Conservation (phyloP, 1,284 basidiomycete species). For the Cutaneotrichosporon sp. region DNA sequence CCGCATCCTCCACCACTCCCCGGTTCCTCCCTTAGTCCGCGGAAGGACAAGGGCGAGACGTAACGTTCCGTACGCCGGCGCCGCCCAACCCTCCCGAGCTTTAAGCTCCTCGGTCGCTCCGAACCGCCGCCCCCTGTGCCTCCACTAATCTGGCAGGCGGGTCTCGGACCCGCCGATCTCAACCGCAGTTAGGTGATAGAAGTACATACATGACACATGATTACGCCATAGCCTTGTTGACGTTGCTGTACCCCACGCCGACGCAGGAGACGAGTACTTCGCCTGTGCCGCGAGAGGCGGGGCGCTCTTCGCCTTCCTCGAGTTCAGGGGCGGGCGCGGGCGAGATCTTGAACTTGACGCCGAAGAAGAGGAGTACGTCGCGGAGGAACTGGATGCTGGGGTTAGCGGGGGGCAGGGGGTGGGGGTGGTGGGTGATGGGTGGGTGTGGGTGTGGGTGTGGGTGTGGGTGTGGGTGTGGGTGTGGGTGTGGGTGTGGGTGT, state of each 20-base stretch:
- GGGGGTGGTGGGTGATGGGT: too few species aligned
- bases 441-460: too few species aligned
- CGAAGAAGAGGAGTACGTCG: conserved; percentile 79
- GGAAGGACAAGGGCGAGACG: background rate
- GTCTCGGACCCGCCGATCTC: background rate
- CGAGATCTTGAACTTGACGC: conserved; percentile 60
- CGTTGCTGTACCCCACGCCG: conserved; percentile 56
- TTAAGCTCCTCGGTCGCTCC: conserved; percentile 7
- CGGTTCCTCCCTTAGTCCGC: background rate
- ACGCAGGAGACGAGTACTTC: conserved; percentile 54
- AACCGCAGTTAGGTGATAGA: conserved; percentile 5
- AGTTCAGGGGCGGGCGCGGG: conserved; percentile 20
- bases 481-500: too few species aligned
- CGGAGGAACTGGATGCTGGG: conserved; percentile 84
- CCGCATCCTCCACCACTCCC: conserved; percentile 1
- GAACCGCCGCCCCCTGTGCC: conserved; percentile 21
- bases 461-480: too few species aligned
- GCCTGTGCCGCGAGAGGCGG: conserved; percentile 22
- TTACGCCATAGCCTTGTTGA: conserved; percentile 55
- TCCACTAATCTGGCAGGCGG: conserved; percentile 13
- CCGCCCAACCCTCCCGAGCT: conserved; percentile 17
- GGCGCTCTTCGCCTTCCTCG: conserved; percentile 22
- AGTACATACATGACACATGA: conserved; percentile 24
- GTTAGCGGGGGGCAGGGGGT: background rate
- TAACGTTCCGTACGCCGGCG: conserved; percentile 2